phyloP scores from a whole-genome alignment of 257 asterid genomes.

The Primulina eburnea region DNA sequence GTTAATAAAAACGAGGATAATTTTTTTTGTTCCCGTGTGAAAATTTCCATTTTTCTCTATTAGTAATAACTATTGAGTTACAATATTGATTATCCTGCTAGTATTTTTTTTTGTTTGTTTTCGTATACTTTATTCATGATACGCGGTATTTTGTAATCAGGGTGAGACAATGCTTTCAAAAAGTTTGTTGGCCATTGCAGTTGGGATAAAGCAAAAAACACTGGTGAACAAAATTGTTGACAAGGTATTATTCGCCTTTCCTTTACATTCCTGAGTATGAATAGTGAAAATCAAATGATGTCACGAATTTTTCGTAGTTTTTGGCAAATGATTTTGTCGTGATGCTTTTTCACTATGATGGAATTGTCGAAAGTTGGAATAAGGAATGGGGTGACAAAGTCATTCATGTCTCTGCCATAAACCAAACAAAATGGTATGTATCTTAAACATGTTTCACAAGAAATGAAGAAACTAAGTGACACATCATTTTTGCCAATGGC shows the following conservation, averaged over 20 bases:
- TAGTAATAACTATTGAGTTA: not conserved
- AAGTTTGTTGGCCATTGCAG: slow-evolving; percentile 71
- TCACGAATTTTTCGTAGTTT: slow-evolving; percentile 50
- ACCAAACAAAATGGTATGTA: slow-evolving; percentile 78
- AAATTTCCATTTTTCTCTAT: not conserved
- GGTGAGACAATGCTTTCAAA: slow-evolving; percentile 29
- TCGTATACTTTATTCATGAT: slow-evolving; percentile 18
- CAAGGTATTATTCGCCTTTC: slow-evolving; percentile 45
- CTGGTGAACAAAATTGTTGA: slow-evolving; percentile 51
- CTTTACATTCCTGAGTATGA: not conserved
- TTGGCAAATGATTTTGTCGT: slow-evolving; percentile 49
- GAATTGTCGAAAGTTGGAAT: slow-evolving; percentile 67
- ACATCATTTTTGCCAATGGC: not conserved
- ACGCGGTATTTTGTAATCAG: slow-evolving; percentile 35
- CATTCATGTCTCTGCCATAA: slow-evolving; percentile 67
- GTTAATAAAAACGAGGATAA: not conserved
- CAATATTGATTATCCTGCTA: not conserved
- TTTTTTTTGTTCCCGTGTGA: not conserved
- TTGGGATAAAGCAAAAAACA: slow-evolving; percentile 71
- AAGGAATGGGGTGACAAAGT: slow-evolving; percentile 57
- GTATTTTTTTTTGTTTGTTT: not conserved
- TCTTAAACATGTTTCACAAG: not conserved
- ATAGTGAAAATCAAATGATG: not conserved
- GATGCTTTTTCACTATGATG: slow-evolving; percentile 92
- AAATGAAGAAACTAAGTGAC: not conserved